phyloP scores from a whole-genome alignment of 148 eudicot genomes.

The Camellia lanceoleosa region DNA sequence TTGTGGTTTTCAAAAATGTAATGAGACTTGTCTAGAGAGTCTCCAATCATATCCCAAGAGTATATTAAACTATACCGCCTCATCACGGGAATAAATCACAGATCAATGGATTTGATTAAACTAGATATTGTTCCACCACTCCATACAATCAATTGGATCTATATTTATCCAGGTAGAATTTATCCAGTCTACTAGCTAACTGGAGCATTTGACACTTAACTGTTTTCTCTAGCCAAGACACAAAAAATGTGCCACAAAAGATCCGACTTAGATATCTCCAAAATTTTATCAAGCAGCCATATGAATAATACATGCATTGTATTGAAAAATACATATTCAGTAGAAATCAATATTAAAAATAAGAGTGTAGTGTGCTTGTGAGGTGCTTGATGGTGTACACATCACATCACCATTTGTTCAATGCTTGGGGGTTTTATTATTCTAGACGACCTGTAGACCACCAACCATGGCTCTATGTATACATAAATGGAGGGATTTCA shows the following conservation, averaged over 20 bases:
- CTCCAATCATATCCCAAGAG: background rate
- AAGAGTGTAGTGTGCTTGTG: background rate
- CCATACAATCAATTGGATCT: background rate
- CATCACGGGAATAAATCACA: background rate
- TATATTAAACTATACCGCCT: background rate
- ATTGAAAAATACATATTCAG: background rate
- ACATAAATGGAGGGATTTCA: background rate
- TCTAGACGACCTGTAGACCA: background rate
- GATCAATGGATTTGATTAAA: background rate
- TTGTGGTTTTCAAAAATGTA: too few species aligned
- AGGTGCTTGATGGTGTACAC: background rate
- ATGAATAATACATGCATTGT: background rate
- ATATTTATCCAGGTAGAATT: background rate
- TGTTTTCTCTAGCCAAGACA: background rate
- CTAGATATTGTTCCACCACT: background rate
- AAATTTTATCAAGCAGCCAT: background rate
- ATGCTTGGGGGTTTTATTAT: too few species aligned
- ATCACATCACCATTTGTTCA: background rate
- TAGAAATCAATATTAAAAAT: background rate
- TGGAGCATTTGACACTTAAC: conserved; percentile 6
- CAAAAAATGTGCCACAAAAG: background rate
- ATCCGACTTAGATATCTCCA: background rate
- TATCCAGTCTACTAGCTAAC: background rate
- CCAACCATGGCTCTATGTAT: background rate
- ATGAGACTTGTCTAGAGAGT: background rate